Percentiles rank a stretch among this genome's conserved stretches.
phyloP scores from a whole-genome alignment of 306 rosid species.

The Senna tora region DNA sequence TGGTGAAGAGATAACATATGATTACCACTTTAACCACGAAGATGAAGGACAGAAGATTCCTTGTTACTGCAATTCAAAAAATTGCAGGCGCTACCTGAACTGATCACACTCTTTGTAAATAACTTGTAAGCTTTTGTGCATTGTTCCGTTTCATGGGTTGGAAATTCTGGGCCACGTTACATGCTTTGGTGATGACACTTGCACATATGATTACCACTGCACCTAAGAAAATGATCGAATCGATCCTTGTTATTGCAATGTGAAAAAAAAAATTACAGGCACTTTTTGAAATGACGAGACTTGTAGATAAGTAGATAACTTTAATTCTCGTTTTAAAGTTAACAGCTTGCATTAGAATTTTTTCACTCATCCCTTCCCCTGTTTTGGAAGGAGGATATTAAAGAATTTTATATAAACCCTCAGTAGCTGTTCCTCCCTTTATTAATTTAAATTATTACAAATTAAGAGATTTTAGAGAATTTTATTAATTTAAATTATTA shows the following conservation, averaged over 20 bases:
- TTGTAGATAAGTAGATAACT: no score
- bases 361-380: no score
- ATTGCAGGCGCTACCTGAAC: constrained; percentile 73
- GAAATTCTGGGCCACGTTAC: background rate
- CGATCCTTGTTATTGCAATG: constrained; percentile 50
- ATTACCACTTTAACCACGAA: constrained; percentile 72
- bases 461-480: no score
- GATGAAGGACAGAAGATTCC: constrained; percentile 82
- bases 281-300: no score
- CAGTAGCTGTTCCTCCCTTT: no score
- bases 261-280: no score
- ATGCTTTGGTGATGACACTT: background rate
- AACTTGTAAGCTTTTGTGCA: background rate
- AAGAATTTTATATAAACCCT: no score
- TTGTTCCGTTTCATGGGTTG: background rate
- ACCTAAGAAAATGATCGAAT: constrained; percentile 54
- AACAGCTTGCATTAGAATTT: no score
- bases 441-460: no score
- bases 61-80: constrained; percentile 65
- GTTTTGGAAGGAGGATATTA: no score
- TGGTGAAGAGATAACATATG: constrained; percentile 78
- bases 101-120: constrained; percentile 34
- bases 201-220: constrained; percentile 47
- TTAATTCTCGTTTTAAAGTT: no score
- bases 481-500: no score